A percentile compares a stretch with the other conserved stretches of the same genome.
Conservation (phyloP, 23 red algal species). For the Agarophyton chilense region DNA sequence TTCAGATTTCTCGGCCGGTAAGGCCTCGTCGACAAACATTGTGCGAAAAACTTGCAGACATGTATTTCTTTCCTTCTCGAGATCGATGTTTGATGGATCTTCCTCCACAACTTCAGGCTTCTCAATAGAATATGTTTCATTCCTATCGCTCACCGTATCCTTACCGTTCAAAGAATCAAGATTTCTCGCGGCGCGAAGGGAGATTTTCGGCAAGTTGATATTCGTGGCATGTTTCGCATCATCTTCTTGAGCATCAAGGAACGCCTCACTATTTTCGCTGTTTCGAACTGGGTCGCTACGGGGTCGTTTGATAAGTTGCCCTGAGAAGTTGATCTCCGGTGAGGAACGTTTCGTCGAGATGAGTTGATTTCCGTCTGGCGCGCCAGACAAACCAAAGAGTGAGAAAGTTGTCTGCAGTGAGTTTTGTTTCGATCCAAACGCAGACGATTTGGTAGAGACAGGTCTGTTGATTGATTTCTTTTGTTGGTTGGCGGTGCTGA, state of each 20-base stretch:
- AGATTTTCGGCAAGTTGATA: background rate
- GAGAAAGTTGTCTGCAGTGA: slow-evolving; percentile 12
- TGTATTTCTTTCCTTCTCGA: background rate
- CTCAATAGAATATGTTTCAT: background rate
- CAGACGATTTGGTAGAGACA: background rate
- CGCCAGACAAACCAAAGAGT: background rate
- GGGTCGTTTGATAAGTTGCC: background rate
- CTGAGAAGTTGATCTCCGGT: background rate
- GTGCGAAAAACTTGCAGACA: background rate
- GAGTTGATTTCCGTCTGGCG: background rate
- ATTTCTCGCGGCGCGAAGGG: background rate
- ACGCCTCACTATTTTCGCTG: background rate
- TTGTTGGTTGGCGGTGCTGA: background rate
- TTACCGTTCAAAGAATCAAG: background rate
- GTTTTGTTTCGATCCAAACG: background rate
- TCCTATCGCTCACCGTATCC: background rate
- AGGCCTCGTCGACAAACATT: background rate
- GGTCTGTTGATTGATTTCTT: background rate
- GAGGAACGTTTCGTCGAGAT: background rate
- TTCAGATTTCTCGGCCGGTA: background rate
- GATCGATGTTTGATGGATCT: slow-evolving; percentile 4
- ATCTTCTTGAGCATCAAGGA: background rate
- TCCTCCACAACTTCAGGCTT: background rate
- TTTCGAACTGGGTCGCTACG: background rate
- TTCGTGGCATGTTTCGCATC: background rate